Evolutionary conservation across 2,329 filamentous ascomycete genomes (phyloP).

Genomic region (Sporothrix phasma): DNA sequence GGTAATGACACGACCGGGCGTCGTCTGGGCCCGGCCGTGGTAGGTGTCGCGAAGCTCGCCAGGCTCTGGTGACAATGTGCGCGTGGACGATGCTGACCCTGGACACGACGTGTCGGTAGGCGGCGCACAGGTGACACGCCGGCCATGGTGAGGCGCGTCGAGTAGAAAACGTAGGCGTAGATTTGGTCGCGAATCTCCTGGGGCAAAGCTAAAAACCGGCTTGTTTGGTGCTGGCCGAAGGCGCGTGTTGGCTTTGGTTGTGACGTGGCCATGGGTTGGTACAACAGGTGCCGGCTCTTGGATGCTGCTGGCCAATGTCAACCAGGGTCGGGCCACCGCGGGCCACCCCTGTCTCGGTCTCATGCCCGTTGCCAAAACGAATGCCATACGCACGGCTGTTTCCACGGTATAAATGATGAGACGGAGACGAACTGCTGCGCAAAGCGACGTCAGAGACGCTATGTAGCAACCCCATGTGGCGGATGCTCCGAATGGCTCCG

Average conservation of each 20-base stretch:
- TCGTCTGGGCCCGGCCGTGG: not conserved
- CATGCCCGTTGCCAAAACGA: not conserved
- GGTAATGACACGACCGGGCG: conserved; percentile 7
- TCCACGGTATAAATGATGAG: not conserved
- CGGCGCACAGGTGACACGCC: conserved; percentile 14
- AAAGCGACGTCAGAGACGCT: not conserved
- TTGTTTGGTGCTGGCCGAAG: conserved; percentile 4
- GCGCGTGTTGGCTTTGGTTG: not conserved
- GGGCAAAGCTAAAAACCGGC: conserved; percentile 16
- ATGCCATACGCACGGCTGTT: not conserved
- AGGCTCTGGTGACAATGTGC: not conserved
- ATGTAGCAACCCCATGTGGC: conserved; percentile 2
- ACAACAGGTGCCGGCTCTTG: not conserved
- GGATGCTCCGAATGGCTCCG: conserved; percentile 10
- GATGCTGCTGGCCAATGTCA: not conserved
- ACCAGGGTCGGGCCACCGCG: not conserved
- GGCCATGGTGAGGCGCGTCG: conserved; percentile 19
- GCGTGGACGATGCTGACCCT: not conserved
- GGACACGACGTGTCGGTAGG: not conserved
- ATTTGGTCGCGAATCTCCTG: conserved; percentile 20
- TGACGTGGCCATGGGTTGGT: not conserved
- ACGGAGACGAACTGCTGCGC: not conserved
- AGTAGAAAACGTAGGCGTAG: conserved; percentile 17
- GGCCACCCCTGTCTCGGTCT: not conserved
- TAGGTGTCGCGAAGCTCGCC: not conserved